Evolutionary conservation across 2,329 filamentous ascomycete species (phyloP), one percentile per base, ranked within the genome.

Genomic region (Clarireedia monteithiana): DNA sequence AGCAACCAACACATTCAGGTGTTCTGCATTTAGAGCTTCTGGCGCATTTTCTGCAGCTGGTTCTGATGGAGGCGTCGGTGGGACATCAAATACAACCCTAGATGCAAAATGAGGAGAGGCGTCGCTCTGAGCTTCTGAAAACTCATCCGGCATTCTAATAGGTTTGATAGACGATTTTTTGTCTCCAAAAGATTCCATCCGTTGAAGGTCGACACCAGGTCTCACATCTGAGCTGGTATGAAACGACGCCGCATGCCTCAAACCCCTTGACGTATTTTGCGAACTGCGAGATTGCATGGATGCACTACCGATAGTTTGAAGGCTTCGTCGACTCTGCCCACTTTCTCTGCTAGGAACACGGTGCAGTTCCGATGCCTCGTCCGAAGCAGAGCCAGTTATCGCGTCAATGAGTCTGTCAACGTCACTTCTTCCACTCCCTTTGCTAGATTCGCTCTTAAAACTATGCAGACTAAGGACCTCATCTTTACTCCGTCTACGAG

Each of bases 331-430:
- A 48, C 59, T 62, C 14, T 62, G 54, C 9, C 47, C 50, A 53
- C 61, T 65, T 10, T 57, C 59, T 24, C 48, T 62, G 40, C 64
- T 67, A 23, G 50, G 54, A 2, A 59, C 58, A 42, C 62, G 60
- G 14, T 62, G 58, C 17, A 60, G 40, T 14, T 54, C 67, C 73
- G 0, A 63, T 53, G 14, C 74, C 73, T 4, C 73, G 70, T 0
- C 77, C 62, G 2, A 71, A 1, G 82, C 69, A 0, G 85, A 80
- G 10, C 80, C 83, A 63, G 85, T 80, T 2, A 90, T 86, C 2
- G 85, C 86, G 65, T 88, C 80, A 24, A 89, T 89, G 12, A 90
- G 72, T 27, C 86, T 75, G 58, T 89, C 86, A 0, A 86, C 83
- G 62, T 89, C 84, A 62, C 81, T 84, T 46, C 69, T 71, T 27